These are phyloP conservation scores for Casuarina equisetifolia DNA, from an alignment of 306 rosid genomes.

Conservation along the genomic window DNA sequence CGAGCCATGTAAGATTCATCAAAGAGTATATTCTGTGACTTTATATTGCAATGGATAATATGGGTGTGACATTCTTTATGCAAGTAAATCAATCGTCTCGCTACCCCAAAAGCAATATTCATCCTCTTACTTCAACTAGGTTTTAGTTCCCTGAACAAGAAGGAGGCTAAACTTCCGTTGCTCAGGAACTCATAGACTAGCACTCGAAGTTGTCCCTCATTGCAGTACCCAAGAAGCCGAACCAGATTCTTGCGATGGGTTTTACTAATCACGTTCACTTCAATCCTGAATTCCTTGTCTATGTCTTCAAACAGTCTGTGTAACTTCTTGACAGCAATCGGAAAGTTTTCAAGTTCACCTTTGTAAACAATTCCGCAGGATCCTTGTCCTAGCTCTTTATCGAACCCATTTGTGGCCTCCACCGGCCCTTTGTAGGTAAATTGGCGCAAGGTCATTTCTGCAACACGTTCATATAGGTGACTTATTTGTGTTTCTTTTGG, in stretches of 20 bases:
- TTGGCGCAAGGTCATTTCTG: slow-evolving; percentile 6
- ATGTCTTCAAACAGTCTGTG: slow-evolving; percentile 19
- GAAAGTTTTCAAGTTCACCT: slow-evolving; percentile 18
- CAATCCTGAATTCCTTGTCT: slow-evolving; percentile 36
- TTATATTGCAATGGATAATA: slow-evolving; percentile 40
- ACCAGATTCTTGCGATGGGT: slow-evolving; percentile 43
- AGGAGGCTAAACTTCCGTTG: slow-evolving; percentile 31
- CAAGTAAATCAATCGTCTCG: slow-evolving; percentile 26
- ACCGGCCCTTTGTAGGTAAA: slow-evolving; percentile 24
- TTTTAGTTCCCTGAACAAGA: slow-evolving; percentile 25
- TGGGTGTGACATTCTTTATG: slow-evolving; percentile 40
- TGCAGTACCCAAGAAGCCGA: slow-evolving; percentile 36
- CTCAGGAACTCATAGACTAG: slow-evolving; percentile 47
- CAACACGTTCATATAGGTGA: too few relatives aligned
- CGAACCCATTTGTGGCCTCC: slow-evolving; percentile 29
- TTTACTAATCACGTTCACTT: slow-evolving; percentile 33
- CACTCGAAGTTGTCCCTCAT: slow-evolving; percentile 26
- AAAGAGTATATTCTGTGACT: slow-evolving; percentile 44
- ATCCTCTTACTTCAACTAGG: slow-evolving; percentile 36
- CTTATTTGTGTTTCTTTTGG: too few relatives aligned
- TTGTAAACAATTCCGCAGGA: slow-evolving; percentile 32
- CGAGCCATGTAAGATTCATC: slow-evolving; percentile 32
- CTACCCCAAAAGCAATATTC: slow-evolving; percentile 28
- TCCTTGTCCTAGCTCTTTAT: slow-evolving; percentile 32
- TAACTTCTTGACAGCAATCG: slow-evolving; percentile 38